Evolutionary conservation across 805 yeast genomes (phyloP), one percentile per base, ranked within the genome.

Genomic region (Blastobotrys terrestris): DNA sequence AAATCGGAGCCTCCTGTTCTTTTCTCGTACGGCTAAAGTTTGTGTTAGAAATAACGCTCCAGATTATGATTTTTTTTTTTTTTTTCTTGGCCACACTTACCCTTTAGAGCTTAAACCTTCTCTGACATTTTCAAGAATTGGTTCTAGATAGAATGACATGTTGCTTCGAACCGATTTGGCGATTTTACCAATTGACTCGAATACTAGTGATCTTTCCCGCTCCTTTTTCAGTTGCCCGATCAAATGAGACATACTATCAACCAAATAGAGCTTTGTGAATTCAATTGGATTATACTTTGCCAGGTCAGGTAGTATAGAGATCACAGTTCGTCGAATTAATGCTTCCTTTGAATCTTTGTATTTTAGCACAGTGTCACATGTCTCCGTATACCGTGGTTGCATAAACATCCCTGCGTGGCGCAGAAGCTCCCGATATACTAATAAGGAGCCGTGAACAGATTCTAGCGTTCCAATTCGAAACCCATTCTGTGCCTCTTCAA

Each of bases 61-160:
- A n/a, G n/a, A n/a, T n/a, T 16, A 35, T 20, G 39, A 22, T 22
- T n/a, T 14, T 26, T n/a, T 5, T 13, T 11, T 45, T 21, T 3
- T 31, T 13, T 14, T 20, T 31, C 13, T 3, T 3, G n/a, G n/a
- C n/a, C n/a, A 44, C 2, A 65, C 69, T 31, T 79, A 75, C n/a
- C 74, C 71, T 61, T 80, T 83, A 5, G 84, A 74, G 1, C 79
- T 72, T 22, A 92, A 72, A 0, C 94, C 91, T 53, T 90, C 97
- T 61, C 90, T 75, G 18, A 91, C 80, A 58, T 84, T 87, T 50
- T 85, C 90, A 48, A 92, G 70, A n/a, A 92, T 84, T 0, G 91
- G 89, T 64, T 90, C 96, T 44, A 92, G 72, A 62, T 91, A 92
- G 1, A 94, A 87, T 2, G 90, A 85, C 73, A 94, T 86, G 60